Evolutionary conservation across 2,329 filamentous ascomycete genomes (phyloP), one percentile per base, ranked within the genome.

Genomic region (Colletotrichum higginsianum): DNA sequence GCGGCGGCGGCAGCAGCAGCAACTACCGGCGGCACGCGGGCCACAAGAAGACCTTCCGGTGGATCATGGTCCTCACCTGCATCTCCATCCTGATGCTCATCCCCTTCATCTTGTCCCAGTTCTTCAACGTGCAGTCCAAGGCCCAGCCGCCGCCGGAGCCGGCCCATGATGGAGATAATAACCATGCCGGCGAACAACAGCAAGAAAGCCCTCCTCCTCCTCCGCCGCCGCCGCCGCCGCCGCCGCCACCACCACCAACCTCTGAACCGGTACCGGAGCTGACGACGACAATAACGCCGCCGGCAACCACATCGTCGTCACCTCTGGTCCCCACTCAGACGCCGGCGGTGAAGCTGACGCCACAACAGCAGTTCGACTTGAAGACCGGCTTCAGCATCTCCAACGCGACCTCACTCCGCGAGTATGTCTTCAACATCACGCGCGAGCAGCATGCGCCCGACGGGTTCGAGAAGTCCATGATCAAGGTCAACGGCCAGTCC

Each of bases 401-500:
- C 0, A 71, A 71, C 16, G 1, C 11, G 26, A 71, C 68, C n/a
- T 49, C 68, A 11, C 13, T 89, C 2, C 82, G 89, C 9, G 82
- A 82, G 53, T 90, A 90, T 74, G 84, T 89, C 70, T 88, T 89
- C 71, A 86, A 84, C 12, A 79, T 90, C 70, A 86, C 82, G 66
- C 84, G 87, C 18, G 85, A 82, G 2, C 77, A 80, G 44, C 84
- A 89, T 66, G 40, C 85, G 0, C 88, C 88, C 0, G 90, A 91
- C 76, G 89, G 90, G 23, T 88, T 89, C 62, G 78, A 86, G 67
- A 84, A 79, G 72, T 73, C 81, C 3, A 85, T 84, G 11, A 86
- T 95, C 72, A 84, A 93, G 38, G 83, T 93, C 77, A 92, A 93
- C 77, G 88, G 88, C 8, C 86, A 89, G 56, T 91, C 89, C 71